phyloP scores from a whole-genome alignment of 2,329 filamentous ascomycete species.

The Fusarium temperatum region DNA sequence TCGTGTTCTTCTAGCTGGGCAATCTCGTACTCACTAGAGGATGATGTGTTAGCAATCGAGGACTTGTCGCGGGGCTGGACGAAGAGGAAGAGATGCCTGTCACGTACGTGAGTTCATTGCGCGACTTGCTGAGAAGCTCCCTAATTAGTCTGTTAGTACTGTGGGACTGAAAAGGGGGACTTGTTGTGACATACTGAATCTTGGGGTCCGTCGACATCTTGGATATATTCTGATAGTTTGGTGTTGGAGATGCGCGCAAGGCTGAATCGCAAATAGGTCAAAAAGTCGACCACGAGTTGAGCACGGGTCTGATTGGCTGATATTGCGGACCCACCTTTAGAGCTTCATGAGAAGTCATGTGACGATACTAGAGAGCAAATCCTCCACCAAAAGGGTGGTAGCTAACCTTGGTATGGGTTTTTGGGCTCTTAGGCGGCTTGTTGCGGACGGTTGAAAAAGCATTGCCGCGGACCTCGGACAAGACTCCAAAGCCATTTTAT shows the following conservation, averaged over 20 bases:
- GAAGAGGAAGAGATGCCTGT: conserved; percentile 16
- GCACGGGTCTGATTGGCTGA: conserved; percentile 42
- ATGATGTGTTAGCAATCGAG: conserved; percentile 26
- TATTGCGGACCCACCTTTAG: neutral
- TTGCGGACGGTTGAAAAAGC: conserved; percentile 45
- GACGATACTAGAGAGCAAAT: conserved; percentile 13
- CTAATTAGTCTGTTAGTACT: conserved; percentile 57
- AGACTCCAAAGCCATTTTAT: conserved; percentile 23
- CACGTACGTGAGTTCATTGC: conserved; percentile 87
- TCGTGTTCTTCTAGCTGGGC: conserved; percentile 72
- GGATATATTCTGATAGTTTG: conserved; percentile 22
- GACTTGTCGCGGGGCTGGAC: conserved; percentile 23
- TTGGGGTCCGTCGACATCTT: conserved; percentile 71
- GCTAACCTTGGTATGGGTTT: conserved; percentile 30
- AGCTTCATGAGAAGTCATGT: conserved; percentile 31
- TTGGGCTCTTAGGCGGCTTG: conserved; percentile 34
- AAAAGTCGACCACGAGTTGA: conserved; percentile 43
- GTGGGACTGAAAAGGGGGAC: neutral
- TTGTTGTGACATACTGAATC: conserved; percentile 69
- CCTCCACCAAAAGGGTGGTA: conserved; percentile 30
- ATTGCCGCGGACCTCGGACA: conserved; percentile 44
- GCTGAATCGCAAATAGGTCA: conserved; percentile 47
- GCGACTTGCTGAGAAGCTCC: conserved; percentile 88
- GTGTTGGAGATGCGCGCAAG: conserved; percentile 44
- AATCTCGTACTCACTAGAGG: conserved; percentile 86